Percentiles rank a stretch among this genome's conserved stretches.
Conservation (phyloP, 768 basidiomycete genomes). For the Lentinus tigrinus region DNA sequence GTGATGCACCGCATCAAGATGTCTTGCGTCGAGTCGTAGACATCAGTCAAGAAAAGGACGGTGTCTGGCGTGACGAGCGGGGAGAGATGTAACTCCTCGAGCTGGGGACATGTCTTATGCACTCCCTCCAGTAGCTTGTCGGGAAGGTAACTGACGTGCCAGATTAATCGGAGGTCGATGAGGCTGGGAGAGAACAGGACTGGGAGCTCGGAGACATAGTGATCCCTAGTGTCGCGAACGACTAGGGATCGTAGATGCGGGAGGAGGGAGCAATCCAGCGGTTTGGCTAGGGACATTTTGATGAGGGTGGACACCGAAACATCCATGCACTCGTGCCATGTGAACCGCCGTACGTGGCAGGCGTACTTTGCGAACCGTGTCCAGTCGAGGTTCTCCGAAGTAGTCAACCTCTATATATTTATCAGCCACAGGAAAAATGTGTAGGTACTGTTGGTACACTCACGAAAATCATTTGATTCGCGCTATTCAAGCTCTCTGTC, state of each 20-base stretch:
- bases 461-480: neutral
- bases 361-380: constrained; percentile 4
- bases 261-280: neutral
- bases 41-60: no score
- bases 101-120: neutral
- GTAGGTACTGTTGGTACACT: neutral
- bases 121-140: neutral
- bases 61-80: neutral
- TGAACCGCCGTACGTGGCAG: neutral
- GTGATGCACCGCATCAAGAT: no score
- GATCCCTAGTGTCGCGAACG: neutral
- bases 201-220: neutral
- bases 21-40: no score
- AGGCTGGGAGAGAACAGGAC: neutral
- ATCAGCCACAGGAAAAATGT: neutral
- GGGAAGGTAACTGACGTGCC: neutral
- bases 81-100: neutral
- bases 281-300: neutral
- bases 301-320: constrained; percentile 1
- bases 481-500: neutral
- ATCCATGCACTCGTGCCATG: neutral
- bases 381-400: constrained; percentile 6
- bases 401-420: no score
- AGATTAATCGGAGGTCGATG: neutral
- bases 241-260: neutral